Base-by-base conservation (phyloP, 1,139 yeast species). In the Saccharomyces pastorianus region DNA sequence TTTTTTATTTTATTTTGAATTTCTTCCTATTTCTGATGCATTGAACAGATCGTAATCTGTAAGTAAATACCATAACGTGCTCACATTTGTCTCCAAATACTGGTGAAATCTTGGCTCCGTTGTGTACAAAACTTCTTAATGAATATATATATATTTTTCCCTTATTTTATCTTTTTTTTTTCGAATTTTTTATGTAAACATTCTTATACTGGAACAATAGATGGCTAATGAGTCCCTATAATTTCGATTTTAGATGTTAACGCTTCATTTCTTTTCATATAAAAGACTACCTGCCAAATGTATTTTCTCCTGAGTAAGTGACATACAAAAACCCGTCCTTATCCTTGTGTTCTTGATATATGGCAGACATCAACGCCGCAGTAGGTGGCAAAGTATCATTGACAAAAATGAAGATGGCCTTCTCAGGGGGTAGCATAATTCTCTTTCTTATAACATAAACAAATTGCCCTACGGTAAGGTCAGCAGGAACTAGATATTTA, bases 341-440 rank as follows among this genome's bases (percentile, higher is more conserved):
- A 69, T 93, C 99, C 75, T 90, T 90, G 73, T 93, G 96, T 72
- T 93, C 97, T 66, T 90, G 96, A 69, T 93, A 93, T 60, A 93
- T 87, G 29, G 93, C 81, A 64, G 96, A 86, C 91, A 93, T 90
- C 64, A 93, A 81, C 28, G 98, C 96, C 25, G 98, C 97, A 2
- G 99, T 93, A 50, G 98, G 98, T 25, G 99, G 99, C 64, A 93
- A 80, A 56, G 93, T 91, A 70, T 93, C 99, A 69, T 93, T 91
- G 59, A 93, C 96, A 72, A 93, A 93, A 63, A 93, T 90, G 73
- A 93, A 93, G 62, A 93, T 91, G 49, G 99, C 99, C 84, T 93
- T 91, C 73, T 93, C 99, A 47, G 96, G 88, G 49, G 97, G 96
- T 61, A 93, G 81, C 77, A 88, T 88, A 72, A 93, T 91, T 71